Evolutionary conservation across 352 stramenopile species (phyloP), one percentile per base, ranked within the genome.

Genomic region (Pythium monospermum): DNA sequence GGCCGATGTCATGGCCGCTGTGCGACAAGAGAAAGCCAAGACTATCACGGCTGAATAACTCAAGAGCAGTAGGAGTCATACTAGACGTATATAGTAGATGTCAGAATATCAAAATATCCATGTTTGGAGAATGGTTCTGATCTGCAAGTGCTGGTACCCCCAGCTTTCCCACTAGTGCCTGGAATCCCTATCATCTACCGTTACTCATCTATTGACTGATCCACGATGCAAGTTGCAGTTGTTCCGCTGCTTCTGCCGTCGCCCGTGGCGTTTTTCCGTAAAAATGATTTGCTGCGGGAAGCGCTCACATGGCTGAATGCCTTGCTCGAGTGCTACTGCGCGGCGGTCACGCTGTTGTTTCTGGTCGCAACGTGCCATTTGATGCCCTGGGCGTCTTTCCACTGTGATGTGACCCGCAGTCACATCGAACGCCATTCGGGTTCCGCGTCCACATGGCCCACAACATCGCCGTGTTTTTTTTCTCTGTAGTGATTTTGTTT

Each of bases 191-290:
- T n/a, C n/a, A n/a, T n/a, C n/a, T n/a, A n/a, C n/a, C n/a, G n/a
- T n/a, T n/a, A n/a, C n/a, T n/a, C n/a, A n/a, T n/a, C n/a, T n/a
- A n/a, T n/a, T n/a, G n/a, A n/a, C n/a, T n/a, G n/a, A 16, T 22
- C n/a, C 15, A 52, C 21, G 6, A 42, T 53, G 32, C 46, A 35
- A n/a, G 35, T 53, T 7, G 31, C 33, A 4, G 32, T 43, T 0
- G 11, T 42, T 16, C 23, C 46, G 10, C 6, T 4, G 31, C 32
- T 39, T n/a, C 37, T 32, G 15, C 13, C 38, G n/a, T 48, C 49
- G 16, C 42, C 51, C n/a, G 44, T 46, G 11, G 51, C 41, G 12
- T 52, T 59, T 37, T 59, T 56, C 33, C 19, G 15, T 10, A 46
- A 61, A 22, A 61, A 48, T 31, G 43, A 53, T 26, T 10, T 55